These are phyloP conservation scores for Didymella pinodella DNA, from an alignment of 2,329 filamentous ascomycete species.

Conservation along the genomic window DNA sequence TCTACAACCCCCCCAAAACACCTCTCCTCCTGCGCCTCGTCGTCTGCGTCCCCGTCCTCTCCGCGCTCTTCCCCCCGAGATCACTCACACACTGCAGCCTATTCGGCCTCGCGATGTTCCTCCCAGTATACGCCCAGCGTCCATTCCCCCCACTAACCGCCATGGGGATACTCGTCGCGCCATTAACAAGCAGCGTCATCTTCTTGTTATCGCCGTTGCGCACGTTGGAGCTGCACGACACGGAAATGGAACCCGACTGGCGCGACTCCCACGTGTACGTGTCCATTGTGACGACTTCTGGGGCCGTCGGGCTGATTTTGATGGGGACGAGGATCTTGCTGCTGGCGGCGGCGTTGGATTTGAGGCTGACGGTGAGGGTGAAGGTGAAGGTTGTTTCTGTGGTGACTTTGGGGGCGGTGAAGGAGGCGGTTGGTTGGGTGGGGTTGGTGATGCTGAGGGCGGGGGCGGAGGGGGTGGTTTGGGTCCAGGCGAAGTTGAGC, in stretches of 20 bases:
- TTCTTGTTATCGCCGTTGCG: slow-evolving; percentile 42
- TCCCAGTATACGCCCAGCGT: slow-evolving; percentile 38
- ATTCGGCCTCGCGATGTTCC: slow-evolving; percentile 39
- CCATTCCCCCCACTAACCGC: slow-evolving; percentile 33
- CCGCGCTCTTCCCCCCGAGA: slow-evolving; percentile 34
- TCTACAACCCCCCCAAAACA: neutral
- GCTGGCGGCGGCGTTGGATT: slow-evolving; percentile 31
- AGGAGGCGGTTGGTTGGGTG: slow-evolving; percentile 31
- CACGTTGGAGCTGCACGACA: slow-evolving; percentile 48
- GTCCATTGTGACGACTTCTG: slow-evolving; percentile 44
- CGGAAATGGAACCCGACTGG: slow-evolving; percentile 43
- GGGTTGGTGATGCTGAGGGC: slow-evolving; percentile 32
- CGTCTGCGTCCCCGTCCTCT: slow-evolving; percentile 29
- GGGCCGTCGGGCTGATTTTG: slow-evolving; percentile 32
- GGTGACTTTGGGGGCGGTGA: slow-evolving; percentile 36
- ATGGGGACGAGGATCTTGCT: slow-evolving; percentile 42
- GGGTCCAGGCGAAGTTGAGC: slow-evolving; percentile 45
- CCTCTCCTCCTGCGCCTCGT: slow-evolving; percentile 22
- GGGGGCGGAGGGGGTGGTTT: slow-evolving; percentile 31
- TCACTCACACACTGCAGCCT: slow-evolving; percentile 41
- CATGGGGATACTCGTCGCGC: slow-evolving; percentile 32
- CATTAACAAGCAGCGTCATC: slow-evolving; percentile 43
- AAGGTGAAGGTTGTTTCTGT: slow-evolving; percentile 39
- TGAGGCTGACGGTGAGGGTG: slow-evolving; percentile 39
- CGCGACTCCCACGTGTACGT: slow-evolving; percentile 43